Evolutionary conservation across 2,329 filamentous ascomycete genomes (phyloP), one percentile per base, ranked within the genome.

Genomic region (Neofusicoccum umdonicola): DNA sequence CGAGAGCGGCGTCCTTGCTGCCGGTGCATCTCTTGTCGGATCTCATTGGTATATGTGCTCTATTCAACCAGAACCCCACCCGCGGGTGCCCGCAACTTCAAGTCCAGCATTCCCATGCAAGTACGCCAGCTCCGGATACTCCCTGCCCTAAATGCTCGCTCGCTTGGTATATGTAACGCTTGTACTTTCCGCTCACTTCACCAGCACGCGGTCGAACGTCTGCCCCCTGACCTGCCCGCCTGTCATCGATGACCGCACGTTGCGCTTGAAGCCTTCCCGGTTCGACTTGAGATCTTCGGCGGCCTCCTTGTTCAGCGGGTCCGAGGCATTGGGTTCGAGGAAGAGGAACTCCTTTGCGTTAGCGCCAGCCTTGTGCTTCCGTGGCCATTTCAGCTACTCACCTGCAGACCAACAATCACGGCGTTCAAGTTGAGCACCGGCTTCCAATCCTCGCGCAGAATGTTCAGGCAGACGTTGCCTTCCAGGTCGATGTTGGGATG

Each of bases 401-500:
- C 90, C 86, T 93, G 92, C 75, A 99, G 81, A 47, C 95, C 95
- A 62, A 98, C 93, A 70, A 99, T 95, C 45, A 98, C 93, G 15
- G 95, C 93, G 75, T 98, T 97, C 76, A 99, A 79, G 77, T 98
- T 98, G 75, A 99, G 81, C 50, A 99, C 95, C 0, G 95, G 95
- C 83, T 98, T 99, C 95, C 95, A 99, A 81, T 99, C 95, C 81
- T 99, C 95, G 67, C 95, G 85, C 73, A 99, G 80, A 72, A 99
- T 99, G 78, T 99, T 99, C 74, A 99, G 81, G 82, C 95, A 99
- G 68, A 99, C 93, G 76, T 99, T 99, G 71, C 95, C 95, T 77
- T 98, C 92, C 45, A 97, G 85, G 74, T 99, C 95, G 76, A 99
- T 99, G 79, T 99, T 99, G 5, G 95, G 95, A 77, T 99, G 95